phyloP scores from a whole-genome alignment of 495 filamentous ascomycete genomes.

The Penicillium alfredii region DNA sequence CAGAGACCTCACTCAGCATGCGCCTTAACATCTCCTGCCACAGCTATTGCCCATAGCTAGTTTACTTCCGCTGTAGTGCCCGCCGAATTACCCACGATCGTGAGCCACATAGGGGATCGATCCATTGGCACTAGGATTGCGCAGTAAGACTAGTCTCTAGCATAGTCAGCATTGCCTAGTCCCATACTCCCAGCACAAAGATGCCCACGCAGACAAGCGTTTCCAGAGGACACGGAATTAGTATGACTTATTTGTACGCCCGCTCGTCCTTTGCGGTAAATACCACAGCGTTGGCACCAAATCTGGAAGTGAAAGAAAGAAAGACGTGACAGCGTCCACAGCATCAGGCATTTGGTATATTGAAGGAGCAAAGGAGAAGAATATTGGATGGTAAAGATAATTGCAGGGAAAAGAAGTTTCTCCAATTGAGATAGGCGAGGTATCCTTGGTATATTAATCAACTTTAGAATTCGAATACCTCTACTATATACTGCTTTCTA shows the following conservation, averaged over 20 bases:
- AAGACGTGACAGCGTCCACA: constrained; percentile 25
- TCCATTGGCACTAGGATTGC: no score
- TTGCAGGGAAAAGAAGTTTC: constrained; percentile 32
- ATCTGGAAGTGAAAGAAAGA: constrained; percentile 25
- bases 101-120: constrained; percentile 22
- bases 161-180: constrained; percentile 8
- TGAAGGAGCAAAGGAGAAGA: constrained; percentile 36
- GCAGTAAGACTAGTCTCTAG: background rate
- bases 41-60: constrained; percentile 36
- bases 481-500: no score
- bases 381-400: constrained; percentile 35
- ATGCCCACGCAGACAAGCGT: constrained; percentile 43
- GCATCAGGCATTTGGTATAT: constrained; percentile 37
- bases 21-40: constrained; percentile 32
- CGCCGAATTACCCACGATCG: constrained; percentile 38
- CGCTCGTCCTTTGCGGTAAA: constrained; percentile 36
- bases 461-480: background rate
- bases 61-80: constrained; percentile 38
- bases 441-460: background rate
- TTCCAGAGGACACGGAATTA: constrained; percentile 34
- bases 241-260: constrained; percentile 38
- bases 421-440: constrained; percentile 25
- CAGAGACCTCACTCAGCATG: constrained; percentile 39
- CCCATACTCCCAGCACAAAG: constrained; percentile 41
- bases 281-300: constrained; percentile 43